phyloP scores from a whole-genome alignment of 139 green algal genomes.

The Pedinophyceae sp. region DNA sequence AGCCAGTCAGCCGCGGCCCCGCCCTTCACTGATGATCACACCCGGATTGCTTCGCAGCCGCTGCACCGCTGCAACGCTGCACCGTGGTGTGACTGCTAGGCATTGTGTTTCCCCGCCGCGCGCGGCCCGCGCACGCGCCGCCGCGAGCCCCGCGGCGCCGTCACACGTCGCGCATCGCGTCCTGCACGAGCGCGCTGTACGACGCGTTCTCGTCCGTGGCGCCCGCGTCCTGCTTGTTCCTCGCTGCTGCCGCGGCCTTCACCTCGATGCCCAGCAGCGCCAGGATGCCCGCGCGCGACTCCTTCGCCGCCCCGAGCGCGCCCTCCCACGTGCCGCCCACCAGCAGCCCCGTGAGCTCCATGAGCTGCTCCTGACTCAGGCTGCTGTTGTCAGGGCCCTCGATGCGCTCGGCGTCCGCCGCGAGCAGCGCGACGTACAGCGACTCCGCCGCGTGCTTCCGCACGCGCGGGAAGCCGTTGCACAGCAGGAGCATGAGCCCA shows the following conservation, averaged over 20 bases:
- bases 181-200: slow-evolving; percentile 43
- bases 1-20: no score
- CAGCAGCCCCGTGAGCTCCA: slow-evolving; percentile 31
- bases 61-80: no score
- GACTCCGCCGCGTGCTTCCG: slow-evolving; percentile 57
- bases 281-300: slow-evolving; percentile 17
- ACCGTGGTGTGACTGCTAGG: no score
- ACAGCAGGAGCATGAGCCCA: slow-evolving; percentile 38
- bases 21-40: no score
- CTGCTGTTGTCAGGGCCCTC: slow-evolving; percentile 6
- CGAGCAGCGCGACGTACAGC: slow-evolving; percentile 62
- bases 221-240: neutral
- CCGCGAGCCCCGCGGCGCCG: no score
- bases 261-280: slow-evolving; percentile 7
- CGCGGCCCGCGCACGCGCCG: no score
- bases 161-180: no score
- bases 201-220: slow-evolving; percentile 33
- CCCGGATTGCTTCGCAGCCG: no score
- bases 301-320: slow-evolving; percentile 25
- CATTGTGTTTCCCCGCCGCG: no score
- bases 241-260: neutral
- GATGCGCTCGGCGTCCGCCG: slow-evolving; percentile 22
- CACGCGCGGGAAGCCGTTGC: slow-evolving; percentile 23
- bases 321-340: slow-evolving; percentile 41
- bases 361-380: slow-evolving; percentile 3